These are phyloP conservation scores for Zymoseptoria ardabiliae DNA, from an alignment of 2,329 filamentous ascomycete species.

Conservation along the genomic window DNA sequence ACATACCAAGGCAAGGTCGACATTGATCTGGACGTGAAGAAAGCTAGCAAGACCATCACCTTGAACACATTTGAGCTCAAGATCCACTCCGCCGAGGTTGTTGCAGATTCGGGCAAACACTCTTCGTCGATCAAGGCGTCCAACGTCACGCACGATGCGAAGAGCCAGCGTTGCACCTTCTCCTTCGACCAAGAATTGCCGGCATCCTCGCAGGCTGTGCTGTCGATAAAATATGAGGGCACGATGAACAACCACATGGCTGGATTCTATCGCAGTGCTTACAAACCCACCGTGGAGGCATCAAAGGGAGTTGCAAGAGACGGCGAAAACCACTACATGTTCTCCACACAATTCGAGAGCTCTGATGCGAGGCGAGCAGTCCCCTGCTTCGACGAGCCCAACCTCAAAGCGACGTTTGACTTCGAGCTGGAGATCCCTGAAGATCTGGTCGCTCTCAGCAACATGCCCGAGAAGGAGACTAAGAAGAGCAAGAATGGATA, in stretches of 20 bases:
- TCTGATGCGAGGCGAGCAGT: constrained; percentile 93
- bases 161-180: constrained; percentile 75
- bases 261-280: constrained; percentile 84
- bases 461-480: constrained; percentile 81
- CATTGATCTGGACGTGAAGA: constrained; percentile 67
- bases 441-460: constrained; percentile 82
- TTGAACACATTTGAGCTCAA: constrained; percentile 83
- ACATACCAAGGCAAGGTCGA: constrained; percentile 78
- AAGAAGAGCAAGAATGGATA: constrained; percentile 58
- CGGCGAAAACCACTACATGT: constrained; percentile 54
- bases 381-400: constrained; percentile 97
- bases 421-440: constrained; percentile 86
- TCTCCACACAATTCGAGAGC: constrained; percentile 96
- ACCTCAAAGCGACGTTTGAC: constrained; percentile 92
- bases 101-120: constrained; percentile 50
- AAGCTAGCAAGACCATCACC: constrained; percentile 66
- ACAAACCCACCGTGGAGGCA: constrained; percentile 69
- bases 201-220: constrained; percentile 55
- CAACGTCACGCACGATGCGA: constrained; percentile 70
- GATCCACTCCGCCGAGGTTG: constrained; percentile 60
- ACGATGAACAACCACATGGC: constrained; percentile 90
- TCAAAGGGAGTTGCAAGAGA: constrained; percentile 71
- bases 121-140: constrained; percentile 54
- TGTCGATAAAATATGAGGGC: constrained; percentile 70
- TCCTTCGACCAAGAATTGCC: constrained; percentile 66